A percentile compares a stretch with the other conserved stretches of the same genome.
Conservation (phyloP, 164 flowering plant genomes). For the Buxus sempervirens region DNA sequence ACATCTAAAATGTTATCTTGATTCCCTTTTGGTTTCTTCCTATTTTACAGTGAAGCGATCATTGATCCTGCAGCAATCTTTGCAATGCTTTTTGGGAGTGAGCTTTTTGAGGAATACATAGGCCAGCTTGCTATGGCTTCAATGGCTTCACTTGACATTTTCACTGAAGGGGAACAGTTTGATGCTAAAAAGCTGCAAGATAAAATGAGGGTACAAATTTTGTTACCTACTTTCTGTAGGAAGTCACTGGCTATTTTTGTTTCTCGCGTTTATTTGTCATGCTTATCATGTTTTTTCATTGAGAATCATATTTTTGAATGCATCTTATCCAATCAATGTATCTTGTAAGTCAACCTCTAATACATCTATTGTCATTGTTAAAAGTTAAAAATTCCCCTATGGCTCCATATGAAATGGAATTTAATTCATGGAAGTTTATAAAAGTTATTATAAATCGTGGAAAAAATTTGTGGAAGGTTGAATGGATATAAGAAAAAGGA, state of each 20-base stretch:
- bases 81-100: slow-evolving; percentile 99
- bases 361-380: no score
- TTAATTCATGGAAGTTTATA: no score
- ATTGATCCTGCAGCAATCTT: slow-evolving; percentile 98
- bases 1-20: neutral
- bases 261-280: neutral
- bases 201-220: slow-evolving; percentile 73
- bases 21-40: neutral
- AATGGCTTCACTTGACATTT: slow-evolving; percentile 94
- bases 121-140: slow-evolving; percentile 99
- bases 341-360: no score
- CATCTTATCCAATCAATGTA: no score
- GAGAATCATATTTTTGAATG: no score
- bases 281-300: neutral
- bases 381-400: no score
- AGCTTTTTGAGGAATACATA: slow-evolving; percentile 96
- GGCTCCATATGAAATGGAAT: no score
- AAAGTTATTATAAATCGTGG: no score
- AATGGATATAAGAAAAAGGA: no score
- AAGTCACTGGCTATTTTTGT: neutral
- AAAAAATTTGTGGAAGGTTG: no score
- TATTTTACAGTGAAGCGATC: slow-evolving; percentile 66
- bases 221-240: neutral
- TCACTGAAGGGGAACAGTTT: slow-evolving; percentile 77
- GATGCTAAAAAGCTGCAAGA: slow-evolving; percentile 90